These are phyloP conservation scores for Jaltomata sinuosa DNA, from an alignment of 257 asterid genomes.

Conservation along the genomic window DNA sequence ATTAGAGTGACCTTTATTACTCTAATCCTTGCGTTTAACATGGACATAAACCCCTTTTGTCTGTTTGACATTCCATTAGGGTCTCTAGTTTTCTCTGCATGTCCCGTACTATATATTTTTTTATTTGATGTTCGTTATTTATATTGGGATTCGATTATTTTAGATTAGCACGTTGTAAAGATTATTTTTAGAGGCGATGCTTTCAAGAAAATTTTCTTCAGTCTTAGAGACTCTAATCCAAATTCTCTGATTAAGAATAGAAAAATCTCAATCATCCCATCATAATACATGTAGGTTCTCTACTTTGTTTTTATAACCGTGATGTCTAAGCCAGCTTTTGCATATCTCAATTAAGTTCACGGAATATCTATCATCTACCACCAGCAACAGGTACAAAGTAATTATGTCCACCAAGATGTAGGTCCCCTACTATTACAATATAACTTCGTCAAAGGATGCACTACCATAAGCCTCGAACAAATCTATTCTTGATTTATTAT, in stretches of 20 bases:
- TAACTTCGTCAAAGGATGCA: neutral
- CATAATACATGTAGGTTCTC: neutral
- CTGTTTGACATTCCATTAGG: neutral
- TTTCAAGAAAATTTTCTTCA: too few species aligned
- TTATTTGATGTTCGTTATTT: neutral
- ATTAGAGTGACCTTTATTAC: neutral
- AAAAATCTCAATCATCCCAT: neutral
- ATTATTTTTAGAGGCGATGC: too few species aligned
- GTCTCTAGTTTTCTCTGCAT: neutral
- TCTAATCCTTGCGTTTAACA: neutral
- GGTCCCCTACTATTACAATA: neutral
- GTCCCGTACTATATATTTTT: too few species aligned
- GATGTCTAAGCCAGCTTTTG: too few species aligned
- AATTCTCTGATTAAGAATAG: neutral
- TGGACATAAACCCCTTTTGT: neutral
- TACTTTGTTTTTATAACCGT: too few species aligned
- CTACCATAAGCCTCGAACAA: neutral
- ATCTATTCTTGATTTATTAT: neutral
- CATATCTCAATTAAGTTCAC: too few species aligned
- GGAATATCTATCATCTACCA: too few species aligned
- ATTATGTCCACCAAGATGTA: too few species aligned
- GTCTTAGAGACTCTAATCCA: too few species aligned
- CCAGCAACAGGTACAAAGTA: too few species aligned
- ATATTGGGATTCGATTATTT: neutral
- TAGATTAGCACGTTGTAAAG: neutral